Base-by-base conservation (phyloP, 2,329 filamentous ascomycete species). In the Pseudogymnoascus sp. region DNA sequence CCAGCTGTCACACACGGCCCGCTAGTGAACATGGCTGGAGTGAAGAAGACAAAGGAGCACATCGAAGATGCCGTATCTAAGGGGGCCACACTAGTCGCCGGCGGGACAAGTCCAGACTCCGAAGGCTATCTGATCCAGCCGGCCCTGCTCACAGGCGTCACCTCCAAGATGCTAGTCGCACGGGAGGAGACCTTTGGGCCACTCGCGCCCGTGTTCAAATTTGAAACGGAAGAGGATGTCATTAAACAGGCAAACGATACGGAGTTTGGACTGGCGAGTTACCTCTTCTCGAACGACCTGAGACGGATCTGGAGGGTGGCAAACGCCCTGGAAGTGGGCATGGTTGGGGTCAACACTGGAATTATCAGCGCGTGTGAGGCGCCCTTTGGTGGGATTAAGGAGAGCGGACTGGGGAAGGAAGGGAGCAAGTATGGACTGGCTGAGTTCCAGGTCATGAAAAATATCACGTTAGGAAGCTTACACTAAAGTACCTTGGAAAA, bases 131-230 rank as follows among this genome's bases (percentile, higher is more conserved):
- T 89, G 77, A 88, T 89, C 73, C 79, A 87, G 70, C 87, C 85
- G 1, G 89, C 87, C 0, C 81, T 89, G 62, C 80, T 90, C 40
- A 80, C 80, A 0, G 80, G 81, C 3, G 83, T 85, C 65, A 85
- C 78, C 5, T 74, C 78, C 7, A 78, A 84, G 2, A 88, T 89
- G 85, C 67, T 77, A 25, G 14, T 52, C 8, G 18, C 43, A 6
- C n/a, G 77, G 0, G 86, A 89, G 68, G 87, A 89, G 73, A 84
- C 82, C 0, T 89, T 90, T 68, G 85, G 84, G 0, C 87, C 87
- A 0, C 79, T 89, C 33, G 78, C 81, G 21, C 86, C 85, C 0
- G 73, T 90, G 60, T 86, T 86, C 68, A 79, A 79, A 62, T 89
- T 90, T 66, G 82, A 88, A 21, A 85, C 80, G 0, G 87, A 89